Evolutionary conservation across 2,329 filamentous ascomycete genomes (phyloP).

Genomic region (Epichloe uncinata): DNA sequence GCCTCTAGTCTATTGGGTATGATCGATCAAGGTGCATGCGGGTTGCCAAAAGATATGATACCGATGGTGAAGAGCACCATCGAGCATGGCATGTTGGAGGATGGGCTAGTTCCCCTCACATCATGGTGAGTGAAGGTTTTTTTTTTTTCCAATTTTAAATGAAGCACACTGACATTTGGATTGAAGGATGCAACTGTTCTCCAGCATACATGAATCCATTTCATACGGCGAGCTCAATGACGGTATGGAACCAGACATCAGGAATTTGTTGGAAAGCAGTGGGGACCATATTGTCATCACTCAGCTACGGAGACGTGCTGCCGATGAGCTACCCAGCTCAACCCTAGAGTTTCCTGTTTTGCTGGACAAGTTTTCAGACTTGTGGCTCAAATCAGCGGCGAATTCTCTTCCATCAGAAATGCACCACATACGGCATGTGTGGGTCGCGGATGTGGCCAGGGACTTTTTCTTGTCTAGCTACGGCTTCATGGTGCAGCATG

Average conservation of each 20-base stretch:
- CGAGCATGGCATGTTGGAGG: constrained; percentile 12
- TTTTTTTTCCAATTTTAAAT: background rate
- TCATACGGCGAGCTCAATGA: constrained; percentile 8
- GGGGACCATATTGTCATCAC: constrained; percentile 17
- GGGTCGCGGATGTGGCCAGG: constrained; percentile 20
- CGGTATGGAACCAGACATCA: constrained; percentile 16
- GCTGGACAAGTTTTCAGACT: constrained; percentile 14
- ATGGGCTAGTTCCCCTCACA: constrained; percentile 15
- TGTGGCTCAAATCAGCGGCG: constrained; percentile 20
- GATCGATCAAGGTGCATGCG: constrained; percentile 8
- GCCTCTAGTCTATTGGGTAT: constrained; percentile 8
- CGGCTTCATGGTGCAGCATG: constrained; percentile 22
- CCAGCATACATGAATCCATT: background rate
- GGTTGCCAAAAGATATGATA: constrained; percentile 16
- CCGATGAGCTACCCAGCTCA: constrained; percentile 13
- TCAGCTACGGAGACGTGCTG: constrained; percentile 15
- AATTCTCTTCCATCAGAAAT: constrained; percentile 13
- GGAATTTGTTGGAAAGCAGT: constrained; percentile 14
- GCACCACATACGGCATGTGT: constrained; percentile 12
- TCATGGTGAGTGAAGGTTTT: constrained; percentile 18
- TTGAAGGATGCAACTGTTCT: constrained; percentile 16
- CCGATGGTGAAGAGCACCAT: constrained; percentile 15
- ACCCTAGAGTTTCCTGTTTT: constrained; percentile 16
- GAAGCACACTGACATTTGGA: background rate
- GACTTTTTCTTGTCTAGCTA: constrained; percentile 22